Evolutionary conservation across 164 flowering plant species (phyloP).

Genomic region (Warburgia ugandensis): DNA sequence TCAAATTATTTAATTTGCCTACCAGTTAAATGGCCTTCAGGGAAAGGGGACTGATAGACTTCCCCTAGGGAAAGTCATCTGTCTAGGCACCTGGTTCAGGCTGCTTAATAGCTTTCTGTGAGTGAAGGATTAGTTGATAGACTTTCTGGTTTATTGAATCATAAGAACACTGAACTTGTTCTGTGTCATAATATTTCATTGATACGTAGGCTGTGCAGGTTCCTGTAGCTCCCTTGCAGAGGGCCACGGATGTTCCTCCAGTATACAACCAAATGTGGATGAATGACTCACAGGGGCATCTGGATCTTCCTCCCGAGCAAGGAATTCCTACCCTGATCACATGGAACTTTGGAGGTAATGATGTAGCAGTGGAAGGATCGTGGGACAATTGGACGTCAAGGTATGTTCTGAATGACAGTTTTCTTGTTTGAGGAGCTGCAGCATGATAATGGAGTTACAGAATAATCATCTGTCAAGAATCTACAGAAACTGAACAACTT

Average conservation of each 20-base stretch:
- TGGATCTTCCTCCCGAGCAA: conserved; percentile 38
- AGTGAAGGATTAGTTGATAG: no score
- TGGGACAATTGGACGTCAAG: conserved; percentile 91
- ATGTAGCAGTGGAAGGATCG: conserved; percentile 83
- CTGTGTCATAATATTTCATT: not conserved
- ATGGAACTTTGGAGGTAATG: conserved; percentile 77
- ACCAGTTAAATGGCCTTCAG: no score
- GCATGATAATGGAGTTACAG: no score
- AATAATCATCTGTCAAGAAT: no score
- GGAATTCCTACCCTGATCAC: conserved; percentile 76
- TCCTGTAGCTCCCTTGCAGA: conserved; percentile 64
- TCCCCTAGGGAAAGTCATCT: no score
- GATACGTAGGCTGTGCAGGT: conserved; percentile 27
- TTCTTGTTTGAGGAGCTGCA: not conserved
- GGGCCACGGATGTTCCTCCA: conserved; percentile 34
- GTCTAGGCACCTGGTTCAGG: no score
- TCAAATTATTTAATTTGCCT: no score
- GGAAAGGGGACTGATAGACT: no score
- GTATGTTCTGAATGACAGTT: conserved; percentile 17
- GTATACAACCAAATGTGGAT: conserved; percentile 33
- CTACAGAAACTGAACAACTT: no score
- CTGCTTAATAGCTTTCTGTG: no score
- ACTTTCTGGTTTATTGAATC: no score
- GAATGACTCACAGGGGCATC: conserved; percentile 32
- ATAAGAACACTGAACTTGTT: no score